Base-by-base conservation (phyloP, 768 basidiomycete genomes). In the Pulveroboletus sp. region DNA sequence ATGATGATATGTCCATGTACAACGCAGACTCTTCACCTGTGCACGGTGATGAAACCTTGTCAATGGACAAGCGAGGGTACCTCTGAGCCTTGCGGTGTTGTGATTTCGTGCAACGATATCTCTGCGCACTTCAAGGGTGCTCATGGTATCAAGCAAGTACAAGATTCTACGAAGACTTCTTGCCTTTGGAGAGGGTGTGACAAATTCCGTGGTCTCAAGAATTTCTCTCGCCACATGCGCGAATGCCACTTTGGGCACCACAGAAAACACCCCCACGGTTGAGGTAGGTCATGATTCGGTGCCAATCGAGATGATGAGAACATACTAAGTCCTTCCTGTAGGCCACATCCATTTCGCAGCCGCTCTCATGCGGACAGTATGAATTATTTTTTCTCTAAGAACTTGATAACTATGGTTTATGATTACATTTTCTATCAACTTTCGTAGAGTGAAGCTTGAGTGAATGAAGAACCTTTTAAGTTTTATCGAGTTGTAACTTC, bases 151-250 rank as follows among this genome's bases (percentile, higher is more conserved):
- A 45, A 4, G 1, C 28, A 6, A 1, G 1, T 9, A 1, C 26
- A 13, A 0, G 2, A 32, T 6, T 5, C 2, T 2, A 0, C 0
- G 4, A 11, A 2, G 27, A 1, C 38, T 8, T 0, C 0, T 0
- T 59, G 58, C 6, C 0, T 1, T 0, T 60, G 55, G 58, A 0
- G 2, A 0, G 48, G 27, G 0, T 58, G 55, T 33, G 0, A 0
- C 3, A 32, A 21, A 18, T 0, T 0, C 0, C 1, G 21, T 18
- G 1, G 0, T 6, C 28, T 24, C 5, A 54, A 61, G 6, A 58
- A 51, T 15, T 42, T 54, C 5, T 1, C 0, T 4, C 55, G 59
- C 0, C 59, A 60, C 2, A 4, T 49, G 4, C 5, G 6, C 0
- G 59, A 58, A 1, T 0, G 0, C 0, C 59, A 60, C 1, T 5